phyloP scores from a whole-genome alignment of 345 rosid species.

The Salix viminalis region DNA sequence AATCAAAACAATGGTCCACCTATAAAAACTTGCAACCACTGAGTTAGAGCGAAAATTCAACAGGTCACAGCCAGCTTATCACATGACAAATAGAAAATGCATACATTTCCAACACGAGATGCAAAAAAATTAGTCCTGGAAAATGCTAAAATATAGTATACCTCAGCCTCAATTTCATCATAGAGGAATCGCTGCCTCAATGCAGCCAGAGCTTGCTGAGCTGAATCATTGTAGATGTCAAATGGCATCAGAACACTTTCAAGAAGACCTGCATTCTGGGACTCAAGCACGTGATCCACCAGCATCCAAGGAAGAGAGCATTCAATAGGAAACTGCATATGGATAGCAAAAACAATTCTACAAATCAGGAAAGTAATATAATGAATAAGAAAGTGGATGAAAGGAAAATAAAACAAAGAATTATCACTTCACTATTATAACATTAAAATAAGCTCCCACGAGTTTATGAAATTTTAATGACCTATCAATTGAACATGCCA shows the following conservation, averaged over 20 bases:
- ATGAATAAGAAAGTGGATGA: neutral
- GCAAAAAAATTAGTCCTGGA: neutral
- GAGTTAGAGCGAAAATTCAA: slow-evolving; percentile 8
- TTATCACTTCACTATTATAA: neutral
- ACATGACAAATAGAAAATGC: neutral
- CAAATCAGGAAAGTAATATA: slow-evolving; percentile 6
- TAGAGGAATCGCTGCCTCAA: slow-evolving; percentile 93
- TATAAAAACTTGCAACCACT: slow-evolving; percentile 14
- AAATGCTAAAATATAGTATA: slow-evolving; percentile 22
- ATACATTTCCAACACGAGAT: neutral
- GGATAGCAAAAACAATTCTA: neutral
- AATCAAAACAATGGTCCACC: slow-evolving; percentile 98
- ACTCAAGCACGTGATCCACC: slow-evolving; percentile 81
- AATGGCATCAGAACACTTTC: slow-evolving; percentile 91
- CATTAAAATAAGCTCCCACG: neutral
- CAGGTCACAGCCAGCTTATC: neutral
- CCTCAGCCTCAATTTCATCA: slow-evolving; percentile 99
- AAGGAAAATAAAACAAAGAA: neutral
- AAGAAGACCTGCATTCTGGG: slow-evolving; percentile 74
- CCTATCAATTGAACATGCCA: neutral
- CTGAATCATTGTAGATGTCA: slow-evolving; percentile 97
- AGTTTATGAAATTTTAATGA: neutral
- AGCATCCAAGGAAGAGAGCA: slow-evolving; percentile 99
- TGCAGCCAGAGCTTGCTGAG: slow-evolving; percentile 87
- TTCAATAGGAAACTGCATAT: slow-evolving; percentile 82